These are phyloP conservation scores for Lasiosphaeris hirsuta DNA, from an alignment of 495 filamentous ascomycete genomes.

Conservation along the genomic window DNA sequence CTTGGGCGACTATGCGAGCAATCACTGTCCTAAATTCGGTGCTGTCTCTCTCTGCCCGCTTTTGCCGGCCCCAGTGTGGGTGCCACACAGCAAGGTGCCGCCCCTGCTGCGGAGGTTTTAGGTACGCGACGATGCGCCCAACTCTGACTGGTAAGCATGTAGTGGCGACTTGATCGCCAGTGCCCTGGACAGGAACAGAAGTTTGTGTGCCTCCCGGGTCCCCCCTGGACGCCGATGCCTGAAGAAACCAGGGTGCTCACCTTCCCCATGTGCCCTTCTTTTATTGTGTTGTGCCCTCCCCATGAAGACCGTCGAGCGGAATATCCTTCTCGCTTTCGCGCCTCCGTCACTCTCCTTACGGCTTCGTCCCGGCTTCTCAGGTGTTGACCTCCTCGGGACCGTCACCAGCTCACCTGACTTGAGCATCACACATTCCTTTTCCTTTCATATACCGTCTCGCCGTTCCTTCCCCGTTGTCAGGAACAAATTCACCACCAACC, in stretches of 20 bases:
- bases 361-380: slow-evolving; percentile 3
- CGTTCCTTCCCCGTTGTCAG: slow-evolving; percentile 4
- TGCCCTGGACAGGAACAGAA: slow-evolving; percentile 3
- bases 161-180: background rate
- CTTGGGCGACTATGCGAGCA: background rate
- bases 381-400: slow-evolving; percentile 20
- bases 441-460: slow-evolving; percentile 10
- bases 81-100: background rate
- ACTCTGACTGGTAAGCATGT: no score
- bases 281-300: slow-evolving; percentile 18
- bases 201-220: background rate
- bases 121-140: no score
- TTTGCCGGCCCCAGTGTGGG: background rate
- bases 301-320: slow-evolving; percentile 4
- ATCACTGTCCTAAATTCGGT: background rate
- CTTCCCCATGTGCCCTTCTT: slow-evolving; percentile 12
- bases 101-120: no score
- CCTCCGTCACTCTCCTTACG: slow-evolving; percentile 25
- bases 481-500: slow-evolving; percentile 6
- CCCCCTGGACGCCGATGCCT: background rate
- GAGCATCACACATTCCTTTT: slow-evolving; percentile 27
- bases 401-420: slow-evolving; percentile 23
- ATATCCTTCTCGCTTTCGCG: slow-evolving; percentile 14
- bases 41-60: background rate
- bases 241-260: background rate